Base-by-base conservation (phyloP, 495 filamentous ascomycete genomes). In the Penicillium ucsense region DNA sequence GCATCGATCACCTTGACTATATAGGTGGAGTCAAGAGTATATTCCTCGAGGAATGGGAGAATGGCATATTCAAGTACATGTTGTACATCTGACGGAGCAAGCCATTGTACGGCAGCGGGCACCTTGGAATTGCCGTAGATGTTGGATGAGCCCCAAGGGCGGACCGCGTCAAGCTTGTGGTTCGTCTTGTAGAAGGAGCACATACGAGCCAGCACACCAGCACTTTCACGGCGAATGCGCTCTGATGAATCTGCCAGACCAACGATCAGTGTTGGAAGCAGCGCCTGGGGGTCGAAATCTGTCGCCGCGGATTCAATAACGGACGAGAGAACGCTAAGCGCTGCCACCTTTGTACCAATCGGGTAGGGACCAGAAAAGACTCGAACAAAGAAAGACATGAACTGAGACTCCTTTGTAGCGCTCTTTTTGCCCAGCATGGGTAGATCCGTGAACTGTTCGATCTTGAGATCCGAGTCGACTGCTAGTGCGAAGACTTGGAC, bases 1-100 rank as follows among this genome's bases (percentile, higher is more conserved):
- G 68, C 72, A 42, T 76, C 76, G n/a, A 94, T 55, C 6, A 76
- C 71, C 20, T 72, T 74, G 7, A 71, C 65, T 28, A 91, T 66
- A 37, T 89, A 75, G 33, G 69, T 76, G 4, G 76, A 65, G 59
- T 95, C 89, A 12, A 94, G 67, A 7, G 88, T 74, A 54, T 82
- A 90, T 63, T 95, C 90, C 57, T 95, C 89, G 11, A 96, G 57
- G 4, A 71, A 77, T 3, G 85, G 83, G 27, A 86, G 57, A 32
- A 96, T 61, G 28, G 83, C 67, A 12, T 74, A 76, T 11, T 75
- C 65, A 6, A 95, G 51, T 8, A 95, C 65, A 41, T 78, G 77
- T 12, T 74, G 61, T 3, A 64, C 67, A 38, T 83, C 78, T 10
- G 77, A 73, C 3, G 54, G 50, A 32, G 77, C 65, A n/a, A 95